A percentile compares a stretch with the other conserved stretches of the same genome.
Conservation (phyloP, 495 filamentous ascomycete genomes). For the Pyrenopolyporus hunteri region DNA sequence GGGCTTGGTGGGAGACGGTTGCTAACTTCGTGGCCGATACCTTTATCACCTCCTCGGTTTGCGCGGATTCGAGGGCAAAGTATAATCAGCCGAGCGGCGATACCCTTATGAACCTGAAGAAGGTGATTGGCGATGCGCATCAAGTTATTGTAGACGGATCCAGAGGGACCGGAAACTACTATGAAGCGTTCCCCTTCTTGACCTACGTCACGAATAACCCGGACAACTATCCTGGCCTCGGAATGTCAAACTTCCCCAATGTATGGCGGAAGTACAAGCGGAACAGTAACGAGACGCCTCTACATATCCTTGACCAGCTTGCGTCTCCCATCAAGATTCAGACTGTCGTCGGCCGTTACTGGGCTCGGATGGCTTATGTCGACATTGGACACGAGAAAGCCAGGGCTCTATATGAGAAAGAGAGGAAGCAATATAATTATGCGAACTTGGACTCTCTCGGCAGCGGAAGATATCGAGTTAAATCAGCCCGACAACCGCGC, state of each 20-base stretch:
- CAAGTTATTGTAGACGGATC: conserved; percentile 54
- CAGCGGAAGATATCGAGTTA: conserved; percentile 49
- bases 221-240: conserved; percentile 49
- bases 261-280: conserved; percentile 51
- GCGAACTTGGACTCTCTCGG: conserved; percentile 49
- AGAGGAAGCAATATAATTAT: conserved; percentile 46
- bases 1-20: conserved; percentile 56
- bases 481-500: conserved; percentile 47
- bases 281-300: conserved; percentile 53
- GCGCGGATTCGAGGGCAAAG: conserved; percentile 38
- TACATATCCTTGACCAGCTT: conserved; percentile 49
- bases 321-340: conserved; percentile 43
- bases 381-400: conserved; percentile 52
- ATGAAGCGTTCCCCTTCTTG: conserved; percentile 52
- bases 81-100: conserved; percentile 44
- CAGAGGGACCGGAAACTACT: conserved; percentile 42
- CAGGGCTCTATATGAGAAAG: conserved; percentile 39
- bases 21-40: conserved; percentile 55
- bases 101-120: conserved; percentile 50
- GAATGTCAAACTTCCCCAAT: conserved; percentile 43
- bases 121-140: conserved; percentile 50
- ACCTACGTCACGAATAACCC: conserved; percentile 51
- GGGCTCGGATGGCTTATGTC: conserved; percentile 55
- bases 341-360: conserved; percentile 50
- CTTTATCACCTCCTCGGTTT: conserved; percentile 48